phyloP scores from a whole-genome alignment of 2,329 filamentous ascomycete genomes.

The Sphaerulina vaccinii region DNA sequence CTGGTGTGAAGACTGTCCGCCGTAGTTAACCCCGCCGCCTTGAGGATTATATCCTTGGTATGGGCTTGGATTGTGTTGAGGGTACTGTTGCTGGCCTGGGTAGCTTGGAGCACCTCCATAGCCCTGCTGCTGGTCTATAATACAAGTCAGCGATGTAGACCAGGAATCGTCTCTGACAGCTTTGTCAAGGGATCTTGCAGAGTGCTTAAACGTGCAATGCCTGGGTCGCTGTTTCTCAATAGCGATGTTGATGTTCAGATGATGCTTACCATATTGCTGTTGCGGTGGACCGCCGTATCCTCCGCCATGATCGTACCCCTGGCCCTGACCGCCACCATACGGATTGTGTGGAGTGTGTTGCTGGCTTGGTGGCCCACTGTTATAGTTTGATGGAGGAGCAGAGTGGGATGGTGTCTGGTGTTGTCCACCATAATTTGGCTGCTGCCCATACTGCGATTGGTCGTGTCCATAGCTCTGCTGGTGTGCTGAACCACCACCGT shows the following conservation, averaged over 20 bases:
- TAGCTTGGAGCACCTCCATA: conserved; percentile 25
- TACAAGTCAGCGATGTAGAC: no score
- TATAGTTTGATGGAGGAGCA: conserved; percentile 16
- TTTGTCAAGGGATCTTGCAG: no score
- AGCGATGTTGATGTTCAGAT: no score
- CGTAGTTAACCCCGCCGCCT: no score
- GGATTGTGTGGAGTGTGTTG: conserved; percentile 22
- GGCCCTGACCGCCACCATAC: conserved; percentile 20
- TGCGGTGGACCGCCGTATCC: conserved; percentile 19
- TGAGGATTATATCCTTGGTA: no score
- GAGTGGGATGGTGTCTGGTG: conserved; percentile 13
- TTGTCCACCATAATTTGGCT: conserved; percentile 23
- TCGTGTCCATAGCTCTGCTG: conserved; percentile 26
- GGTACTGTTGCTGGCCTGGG: no score
- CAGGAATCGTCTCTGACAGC: no score
- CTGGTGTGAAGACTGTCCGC: not conserved
- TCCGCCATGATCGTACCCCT: conserved; percentile 15
- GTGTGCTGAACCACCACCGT: conserved; percentile 17
- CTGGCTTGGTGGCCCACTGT: conserved; percentile 18
- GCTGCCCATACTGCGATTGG: conserved; percentile 30
- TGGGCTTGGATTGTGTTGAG: no score
- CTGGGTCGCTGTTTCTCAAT: no score
- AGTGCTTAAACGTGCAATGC: no score
- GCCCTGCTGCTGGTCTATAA: no score
- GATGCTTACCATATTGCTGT: conserved; percentile 25